phyloP scores from a whole-genome alignment of 2,329 filamentous ascomycete species.

The Chrysoporthe cubensis region DNA sequence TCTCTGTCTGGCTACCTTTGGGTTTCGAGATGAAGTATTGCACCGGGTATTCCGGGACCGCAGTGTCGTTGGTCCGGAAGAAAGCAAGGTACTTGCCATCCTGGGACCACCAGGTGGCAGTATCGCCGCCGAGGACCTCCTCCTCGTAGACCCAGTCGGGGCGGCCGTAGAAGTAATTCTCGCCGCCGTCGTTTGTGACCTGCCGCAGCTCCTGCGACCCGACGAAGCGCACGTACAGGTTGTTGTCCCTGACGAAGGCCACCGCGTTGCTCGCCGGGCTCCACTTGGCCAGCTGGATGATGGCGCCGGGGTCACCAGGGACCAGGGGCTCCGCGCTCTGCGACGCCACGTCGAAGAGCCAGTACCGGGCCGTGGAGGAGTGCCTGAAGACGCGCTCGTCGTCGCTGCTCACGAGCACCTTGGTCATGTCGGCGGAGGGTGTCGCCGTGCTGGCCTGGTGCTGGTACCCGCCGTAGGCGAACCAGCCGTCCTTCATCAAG shows the following conservation, averaged over 20 bases:
- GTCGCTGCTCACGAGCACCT: conserved; percentile 80
- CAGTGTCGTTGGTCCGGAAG: conserved; percentile 89
- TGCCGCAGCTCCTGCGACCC: conserved; percentile 62
- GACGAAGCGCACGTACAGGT: conserved; percentile 77
- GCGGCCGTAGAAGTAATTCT: conserved; percentile 90
- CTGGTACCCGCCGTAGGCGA: conserved; percentile 60
- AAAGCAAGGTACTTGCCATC: conserved; percentile 91
- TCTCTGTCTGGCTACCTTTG: conserved; percentile 71
- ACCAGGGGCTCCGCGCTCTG: conserved; percentile 80
- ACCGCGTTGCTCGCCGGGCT: conserved; percentile 85
- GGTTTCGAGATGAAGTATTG: conserved; percentile 92
- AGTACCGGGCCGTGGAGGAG: conserved; percentile 85
- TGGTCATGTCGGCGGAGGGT: conserved; percentile 83
- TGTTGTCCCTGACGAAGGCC: conserved; percentile 89
- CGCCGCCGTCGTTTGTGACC: conserved; percentile 85
- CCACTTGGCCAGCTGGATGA: conserved; percentile 86
- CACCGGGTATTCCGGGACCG: conserved; percentile 87
- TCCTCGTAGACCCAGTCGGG: conserved; percentile 97
- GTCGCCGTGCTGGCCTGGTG: conserved; percentile 65
- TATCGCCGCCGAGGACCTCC: conserved; percentile 79
- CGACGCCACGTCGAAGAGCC: conserved; percentile 85
- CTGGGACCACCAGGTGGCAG: conserved; percentile 92
- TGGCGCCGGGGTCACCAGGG: conserved; percentile 63
- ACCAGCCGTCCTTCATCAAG: conserved; percentile 72
- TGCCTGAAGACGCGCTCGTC: conserved; percentile 82